These are phyloP conservation scores for Pestalotiopsis sp. DNA, from an alignment of 2,329 filamentous ascomycete genomes.

Conservation along the genomic window DNA sequence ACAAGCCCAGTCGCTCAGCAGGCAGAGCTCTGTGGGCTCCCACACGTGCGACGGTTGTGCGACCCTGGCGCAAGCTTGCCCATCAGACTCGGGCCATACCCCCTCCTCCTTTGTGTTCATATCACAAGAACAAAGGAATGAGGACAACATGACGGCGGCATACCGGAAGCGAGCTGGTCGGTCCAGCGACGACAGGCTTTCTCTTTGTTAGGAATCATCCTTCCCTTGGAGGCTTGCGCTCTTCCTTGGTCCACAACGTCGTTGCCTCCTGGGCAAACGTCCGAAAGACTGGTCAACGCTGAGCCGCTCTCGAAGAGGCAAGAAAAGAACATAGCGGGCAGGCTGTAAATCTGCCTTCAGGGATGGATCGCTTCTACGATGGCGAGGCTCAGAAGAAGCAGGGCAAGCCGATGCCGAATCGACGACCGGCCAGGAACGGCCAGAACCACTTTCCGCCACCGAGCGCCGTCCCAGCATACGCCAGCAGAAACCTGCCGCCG, in stretches of 20 bases:
- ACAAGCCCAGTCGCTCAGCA: too few relatives aligned
- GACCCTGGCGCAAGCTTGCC: neutral
- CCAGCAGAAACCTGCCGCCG: neutral
- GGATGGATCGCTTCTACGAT: neutral
- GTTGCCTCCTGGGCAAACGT: too few relatives aligned
- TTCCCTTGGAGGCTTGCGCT: too few relatives aligned
- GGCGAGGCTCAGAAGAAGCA: neutral
- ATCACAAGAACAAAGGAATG: neutral
- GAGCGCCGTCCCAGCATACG: neutral
- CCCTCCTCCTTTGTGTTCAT: neutral
- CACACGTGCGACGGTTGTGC: neutral
- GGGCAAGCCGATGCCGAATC: neutral
- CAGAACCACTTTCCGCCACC: constrained; percentile 9
- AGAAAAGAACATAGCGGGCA: too few relatives aligned
- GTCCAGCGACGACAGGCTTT: neutral
- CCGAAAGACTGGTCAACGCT: too few relatives aligned
- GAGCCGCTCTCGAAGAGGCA: neutral
- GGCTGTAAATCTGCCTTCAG: too few relatives aligned
- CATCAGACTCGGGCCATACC: neutral
- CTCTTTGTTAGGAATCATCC: neutral
- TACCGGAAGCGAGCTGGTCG: neutral
- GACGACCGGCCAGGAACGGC: neutral
- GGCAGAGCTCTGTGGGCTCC: too few relatives aligned
- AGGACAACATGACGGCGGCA: neutral
- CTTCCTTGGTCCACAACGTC: too few relatives aligned